phyloP scores from a whole-genome alignment of 805 yeast genomes.

The Monosporozyma unispora region DNA sequence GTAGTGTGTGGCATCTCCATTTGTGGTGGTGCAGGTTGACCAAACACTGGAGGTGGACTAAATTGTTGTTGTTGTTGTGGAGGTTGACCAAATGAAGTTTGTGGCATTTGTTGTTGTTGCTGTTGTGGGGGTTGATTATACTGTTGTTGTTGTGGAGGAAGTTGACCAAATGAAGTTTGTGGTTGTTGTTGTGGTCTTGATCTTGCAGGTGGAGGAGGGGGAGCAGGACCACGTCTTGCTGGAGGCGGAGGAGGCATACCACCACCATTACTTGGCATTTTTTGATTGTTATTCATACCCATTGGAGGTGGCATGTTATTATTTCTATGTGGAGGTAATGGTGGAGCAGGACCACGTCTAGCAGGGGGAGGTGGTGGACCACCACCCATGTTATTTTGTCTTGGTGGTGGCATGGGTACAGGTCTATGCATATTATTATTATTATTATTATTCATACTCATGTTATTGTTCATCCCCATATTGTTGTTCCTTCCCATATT shows the following conservation, averaged over 20 bases:
- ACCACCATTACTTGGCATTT: slow-evolving; percentile 4
- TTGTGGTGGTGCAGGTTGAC: not conserved
- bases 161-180: not conserved
- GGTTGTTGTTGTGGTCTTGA: slow-evolving; percentile 10
- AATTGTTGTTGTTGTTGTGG: not conserved
- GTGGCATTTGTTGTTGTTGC: slow-evolving; percentile 3
- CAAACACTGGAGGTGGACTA: not conserved
- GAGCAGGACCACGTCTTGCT: slow-evolving; percentile 14
- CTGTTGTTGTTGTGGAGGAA: slow-evolving; percentile 7
- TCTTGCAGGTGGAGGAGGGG: slow-evolving; percentile 17
- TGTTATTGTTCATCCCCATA: too few relatives aligned
- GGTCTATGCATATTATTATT: slow-evolving; percentile 2
- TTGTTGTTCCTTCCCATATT: too few relatives aligned
- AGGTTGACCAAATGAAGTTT: not conserved
- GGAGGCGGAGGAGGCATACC: slow-evolving; percentile 19
- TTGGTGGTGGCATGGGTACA: slow-evolving; percentile 3
- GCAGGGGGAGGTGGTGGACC: slow-evolving; percentile 24
- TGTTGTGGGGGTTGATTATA: slow-evolving; percentile 1
- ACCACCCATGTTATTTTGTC: slow-evolving; percentile 1
- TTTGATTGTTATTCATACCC: slow-evolving; percentile 1
- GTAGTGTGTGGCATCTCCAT: not conserved
- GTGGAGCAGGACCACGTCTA: slow-evolving; percentile 27
- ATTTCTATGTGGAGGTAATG: slow-evolving; percentile 20
- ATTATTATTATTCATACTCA: too few relatives aligned
- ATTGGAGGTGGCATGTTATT: not conserved